Base-by-base conservation (phyloP, 73 alveolate genomes). In the Paramecium tetraurelia region DNA sequence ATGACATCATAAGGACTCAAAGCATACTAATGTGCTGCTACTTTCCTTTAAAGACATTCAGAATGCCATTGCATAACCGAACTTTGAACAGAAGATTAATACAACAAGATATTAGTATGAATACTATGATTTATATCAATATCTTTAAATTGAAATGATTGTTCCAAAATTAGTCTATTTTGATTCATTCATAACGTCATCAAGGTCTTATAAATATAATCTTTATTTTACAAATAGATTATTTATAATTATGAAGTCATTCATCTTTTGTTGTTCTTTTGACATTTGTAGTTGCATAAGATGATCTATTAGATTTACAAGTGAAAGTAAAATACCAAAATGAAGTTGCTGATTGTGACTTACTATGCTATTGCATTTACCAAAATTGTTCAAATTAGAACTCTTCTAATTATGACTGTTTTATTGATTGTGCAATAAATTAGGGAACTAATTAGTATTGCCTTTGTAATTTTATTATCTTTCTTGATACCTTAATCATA, bases 11-110 rank as follows among this genome's bases (percentile, higher is more conserved):
- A 2, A n/a, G 16, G 36, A 33, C 11, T 36, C 36, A 33, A 76
- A 7, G 22, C 70, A 18, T 35, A 31, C 22, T 14, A 20, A 18
- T 76, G 88, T 36, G 69, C 88, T 20, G 12, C 31, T 22, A 76
- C 70, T 36, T 76, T 76, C 88, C 43, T 76, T 58, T 5, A 76
- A 36, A 76, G 88, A 76, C 59, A 76, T 40, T 18, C 88, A 0
- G 59, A 76, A 76, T 76, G 88, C 36, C 9, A 76, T 38, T 76
- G 88, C 38, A 58, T 76, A 10, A 40, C n/a, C 1, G 85, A 69
- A 27, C 14, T 69, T 70, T 31, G 53, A 35, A 70, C 35, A 10
- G 20, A 7, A 10, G 1, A 1, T 10, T n/a, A 22, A 68, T 27
- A 7, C 22, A 68, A 68, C 16, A 38, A 38, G 58, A 70, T 27